phyloP scores from a whole-genome alignment of 2,329 filamentous ascomycete species.

The Epichloe sibirici region DNA sequence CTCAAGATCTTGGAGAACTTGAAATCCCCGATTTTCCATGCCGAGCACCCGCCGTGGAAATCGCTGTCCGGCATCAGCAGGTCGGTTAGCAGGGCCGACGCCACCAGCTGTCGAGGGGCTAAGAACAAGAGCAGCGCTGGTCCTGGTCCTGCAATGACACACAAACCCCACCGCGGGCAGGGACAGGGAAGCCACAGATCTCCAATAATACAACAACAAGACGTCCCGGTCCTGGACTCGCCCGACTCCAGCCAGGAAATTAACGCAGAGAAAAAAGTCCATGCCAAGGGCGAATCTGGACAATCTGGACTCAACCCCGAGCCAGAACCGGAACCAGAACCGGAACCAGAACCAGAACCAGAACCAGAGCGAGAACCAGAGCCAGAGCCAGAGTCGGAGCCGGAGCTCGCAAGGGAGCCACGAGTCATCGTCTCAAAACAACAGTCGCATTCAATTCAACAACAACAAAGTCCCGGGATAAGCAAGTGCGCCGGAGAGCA shows the following conservation, averaged over 20 bases:
- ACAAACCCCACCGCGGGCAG: neutral
- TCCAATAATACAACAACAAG: neutral
- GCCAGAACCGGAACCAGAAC: neutral
- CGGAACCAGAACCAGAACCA: neutral
- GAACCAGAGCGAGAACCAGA: neutral
- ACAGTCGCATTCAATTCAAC: neutral
- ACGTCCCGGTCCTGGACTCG: neutral
- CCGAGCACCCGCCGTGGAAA: neutral
- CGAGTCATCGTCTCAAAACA: neutral
- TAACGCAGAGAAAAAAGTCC: neutral
- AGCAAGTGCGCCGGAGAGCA: constrained; percentile 4
- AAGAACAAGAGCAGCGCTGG: no score
- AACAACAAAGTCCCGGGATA: neutral
- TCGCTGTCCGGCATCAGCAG: constrained; percentile 3
- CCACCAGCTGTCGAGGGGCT: neutral
- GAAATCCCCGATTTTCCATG: neutral
- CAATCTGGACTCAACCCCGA: neutral
- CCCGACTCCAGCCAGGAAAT: neutral
- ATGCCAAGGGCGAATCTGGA: neutral
- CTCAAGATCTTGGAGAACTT: constrained; percentile 5
- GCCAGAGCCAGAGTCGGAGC: neutral
- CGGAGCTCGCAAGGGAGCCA: neutral
- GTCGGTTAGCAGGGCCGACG: neutral
- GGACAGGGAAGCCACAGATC: neutral
- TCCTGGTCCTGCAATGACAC: neutral